These are phyloP conservation scores for Leishmania major DNA, from an alignment of 208 protist species.

Conservation along the genomic window DNA sequence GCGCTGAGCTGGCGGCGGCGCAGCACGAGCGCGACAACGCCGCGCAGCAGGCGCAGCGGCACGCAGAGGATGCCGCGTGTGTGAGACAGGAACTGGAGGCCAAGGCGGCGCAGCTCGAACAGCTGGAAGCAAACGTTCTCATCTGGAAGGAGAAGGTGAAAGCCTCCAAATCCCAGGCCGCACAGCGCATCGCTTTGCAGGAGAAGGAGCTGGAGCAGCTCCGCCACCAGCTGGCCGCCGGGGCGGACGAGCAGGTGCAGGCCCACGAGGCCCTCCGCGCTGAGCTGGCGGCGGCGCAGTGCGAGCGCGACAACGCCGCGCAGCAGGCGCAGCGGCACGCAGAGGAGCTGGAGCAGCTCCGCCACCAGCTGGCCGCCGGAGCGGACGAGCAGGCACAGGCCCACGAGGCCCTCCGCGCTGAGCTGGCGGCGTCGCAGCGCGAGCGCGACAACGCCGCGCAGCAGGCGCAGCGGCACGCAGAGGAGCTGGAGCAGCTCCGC, in stretches of 20 bases:
- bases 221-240: neutral
- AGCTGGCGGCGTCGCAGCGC: too few species aligned
- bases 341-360: neutral
- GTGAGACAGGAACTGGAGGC: neutral
- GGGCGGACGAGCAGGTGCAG: neutral
- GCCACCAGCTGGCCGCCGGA: too few species aligned
- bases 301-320: too few species aligned
- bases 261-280: too few species aligned
- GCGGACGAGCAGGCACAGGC: too few species aligned
- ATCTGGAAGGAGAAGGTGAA: neutral
- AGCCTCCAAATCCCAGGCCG: conserved; percentile 30
- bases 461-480: neutral
- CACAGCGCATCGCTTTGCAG: neutral
- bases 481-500: conserved; percentile 1
- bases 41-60: conserved; percentile 3
- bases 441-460: too few species aligned
- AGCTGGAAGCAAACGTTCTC: neutral
- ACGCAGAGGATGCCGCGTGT: neutral
- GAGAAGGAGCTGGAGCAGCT: conserved; percentile 1
- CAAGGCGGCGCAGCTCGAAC: neutral
- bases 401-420: too few species aligned
- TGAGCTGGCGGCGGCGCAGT: too few species aligned
- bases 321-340: too few species aligned
- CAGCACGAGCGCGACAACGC: neutral
- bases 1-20: neutral